phyloP scores from a whole-genome alignment of 1,284 basidiomycete genomes.

The Sanghuangporus baumii region DNA sequence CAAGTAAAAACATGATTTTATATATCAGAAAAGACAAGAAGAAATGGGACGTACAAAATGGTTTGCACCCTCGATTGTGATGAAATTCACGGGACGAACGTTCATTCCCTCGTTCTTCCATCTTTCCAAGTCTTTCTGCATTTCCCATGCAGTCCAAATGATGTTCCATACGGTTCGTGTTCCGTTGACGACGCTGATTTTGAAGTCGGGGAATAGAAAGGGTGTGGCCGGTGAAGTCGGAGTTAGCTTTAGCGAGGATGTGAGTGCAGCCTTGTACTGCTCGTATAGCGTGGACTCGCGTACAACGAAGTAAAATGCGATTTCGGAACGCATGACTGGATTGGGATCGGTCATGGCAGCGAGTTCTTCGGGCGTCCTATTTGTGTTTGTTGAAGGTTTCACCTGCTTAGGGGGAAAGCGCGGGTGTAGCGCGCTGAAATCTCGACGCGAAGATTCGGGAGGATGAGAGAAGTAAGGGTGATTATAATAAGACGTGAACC shows the following conservation, averaged over 20 bases:
- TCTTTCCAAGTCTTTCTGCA: slow-evolving; percentile 17
- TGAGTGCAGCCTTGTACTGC: slow-evolving; percentile 4
- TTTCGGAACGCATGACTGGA: slow-evolving; percentile 8
- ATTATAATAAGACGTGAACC: slow-evolving; percentile 7
- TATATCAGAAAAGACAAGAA: background rate
- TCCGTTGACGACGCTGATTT: background rate
- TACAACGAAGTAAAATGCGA: slow-evolving; percentile 2
- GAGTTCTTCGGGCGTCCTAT: background rate
- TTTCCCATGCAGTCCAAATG: slow-evolving; percentile 19
- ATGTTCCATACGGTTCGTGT: slow-evolving; percentile 17
- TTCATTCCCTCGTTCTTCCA: slow-evolving; percentile 13
- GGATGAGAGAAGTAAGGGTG: background rate
- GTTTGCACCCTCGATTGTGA: slow-evolving; percentile 22
- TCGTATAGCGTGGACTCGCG: background rate
- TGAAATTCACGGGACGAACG: slow-evolving; percentile 18
- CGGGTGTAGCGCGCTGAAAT: background rate
- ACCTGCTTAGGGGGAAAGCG: background rate
- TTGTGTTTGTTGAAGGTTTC: background rate
- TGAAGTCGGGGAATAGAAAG: background rate
- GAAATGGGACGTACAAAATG: slow-evolving; percentile 22
- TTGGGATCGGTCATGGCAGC: background rate
- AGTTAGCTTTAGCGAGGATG: background rate
- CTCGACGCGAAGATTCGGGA: background rate
- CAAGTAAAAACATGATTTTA: background rate
- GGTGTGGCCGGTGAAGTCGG: background rate